A percentile compares a stretch with the other conserved stretches of the same genome.
Evolutionary conservation across 1,284 basidiomycete genomes (phyloP).

Genomic region (Vanrija pseudolonga): DNA sequence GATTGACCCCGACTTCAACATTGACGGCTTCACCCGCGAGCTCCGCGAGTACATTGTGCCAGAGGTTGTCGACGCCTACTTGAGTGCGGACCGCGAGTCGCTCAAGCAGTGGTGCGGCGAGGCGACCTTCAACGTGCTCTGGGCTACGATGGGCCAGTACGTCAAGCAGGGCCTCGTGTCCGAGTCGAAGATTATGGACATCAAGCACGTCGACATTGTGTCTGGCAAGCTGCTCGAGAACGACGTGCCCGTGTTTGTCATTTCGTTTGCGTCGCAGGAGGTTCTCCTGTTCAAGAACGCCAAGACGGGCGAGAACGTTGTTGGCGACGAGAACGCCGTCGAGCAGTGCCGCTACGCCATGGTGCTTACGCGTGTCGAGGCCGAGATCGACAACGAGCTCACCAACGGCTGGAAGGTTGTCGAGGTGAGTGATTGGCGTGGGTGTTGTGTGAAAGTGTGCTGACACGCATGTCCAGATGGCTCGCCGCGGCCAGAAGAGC

Average conservation of each 20-base stretch:
- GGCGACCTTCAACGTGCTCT: constrained; percentile 95
- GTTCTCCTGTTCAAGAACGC: constrained; percentile 86
- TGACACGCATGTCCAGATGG: constrained; percentile 25
- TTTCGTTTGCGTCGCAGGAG: constrained; percentile 92
- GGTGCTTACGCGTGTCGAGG: constrained; percentile 80
- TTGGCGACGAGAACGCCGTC: constrained; percentile 83
- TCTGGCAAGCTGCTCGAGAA: constrained; percentile 82
- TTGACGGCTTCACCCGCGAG: constrained; percentile 84
- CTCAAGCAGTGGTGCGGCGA: constrained; percentile 92
- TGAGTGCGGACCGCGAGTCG: constrained; percentile 80
- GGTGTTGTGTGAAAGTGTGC: neutral
- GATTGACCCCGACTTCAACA: constrained; percentile 81
- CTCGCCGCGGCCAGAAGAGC: constrained; percentile 27
- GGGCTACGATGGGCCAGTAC: constrained; percentile 96
- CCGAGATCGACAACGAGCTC: constrained; percentile 81
- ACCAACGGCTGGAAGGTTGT: constrained; percentile 98
- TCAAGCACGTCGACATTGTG: constrained; percentile 83
- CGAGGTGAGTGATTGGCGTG: constrained; percentile 61
- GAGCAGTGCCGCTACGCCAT: constrained; percentile 92
- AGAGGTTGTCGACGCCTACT: constrained; percentile 93
- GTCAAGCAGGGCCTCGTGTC: constrained; percentile 82
- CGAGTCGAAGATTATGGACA: constrained; percentile 88
- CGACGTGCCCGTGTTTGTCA: constrained; percentile 82
- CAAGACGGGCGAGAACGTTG: constrained; percentile 75
- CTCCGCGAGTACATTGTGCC: constrained; percentile 95